These are phyloP conservation scores for Pseudofabraea citricarpa DNA, from an alignment of 2,329 filamentous ascomycete species.

Conservation along the genomic window DNA sequence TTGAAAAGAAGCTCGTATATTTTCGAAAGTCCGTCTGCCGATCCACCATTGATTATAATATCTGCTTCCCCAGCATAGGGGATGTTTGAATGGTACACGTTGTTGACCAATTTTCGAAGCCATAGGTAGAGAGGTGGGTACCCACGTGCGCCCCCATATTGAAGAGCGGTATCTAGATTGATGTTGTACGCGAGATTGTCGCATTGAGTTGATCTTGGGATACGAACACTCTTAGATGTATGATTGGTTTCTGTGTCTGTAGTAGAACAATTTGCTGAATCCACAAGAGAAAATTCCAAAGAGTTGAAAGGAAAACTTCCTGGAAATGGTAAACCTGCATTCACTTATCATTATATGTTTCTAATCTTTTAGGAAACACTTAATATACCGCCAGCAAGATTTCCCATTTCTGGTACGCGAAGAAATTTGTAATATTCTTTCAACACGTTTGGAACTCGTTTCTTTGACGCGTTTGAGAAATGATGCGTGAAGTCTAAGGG, in stretches of 20 bases:
- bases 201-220: background rate
- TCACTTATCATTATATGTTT: background rate
- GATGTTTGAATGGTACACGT: background rate
- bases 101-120: background rate
- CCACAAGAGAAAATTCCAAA: background rate
- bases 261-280: too few relatives aligned
- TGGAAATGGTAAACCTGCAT: background rate
- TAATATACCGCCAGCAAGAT: background rate
- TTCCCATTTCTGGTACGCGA: background rate
- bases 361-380: background rate
- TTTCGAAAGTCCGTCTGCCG: background rate
- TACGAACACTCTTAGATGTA: too few relatives aligned
- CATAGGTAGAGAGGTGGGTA: background rate
- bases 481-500: background rate
- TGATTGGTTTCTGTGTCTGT: too few relatives aligned
- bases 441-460: background rate
- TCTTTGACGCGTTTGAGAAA: background rate
- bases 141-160: background rate
- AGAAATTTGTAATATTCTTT: background rate
- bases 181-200: background rate
- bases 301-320: background rate
- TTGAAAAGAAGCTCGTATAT: background rate
- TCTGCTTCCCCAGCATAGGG: background rate
- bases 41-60: background rate
- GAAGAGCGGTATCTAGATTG: background rate